A percentile compares a stretch with the other conserved stretches of the same genome.
Conservation (phyloP, 1,284 basidiomycete genomes). For the Fomitopsis betulina region DNA sequence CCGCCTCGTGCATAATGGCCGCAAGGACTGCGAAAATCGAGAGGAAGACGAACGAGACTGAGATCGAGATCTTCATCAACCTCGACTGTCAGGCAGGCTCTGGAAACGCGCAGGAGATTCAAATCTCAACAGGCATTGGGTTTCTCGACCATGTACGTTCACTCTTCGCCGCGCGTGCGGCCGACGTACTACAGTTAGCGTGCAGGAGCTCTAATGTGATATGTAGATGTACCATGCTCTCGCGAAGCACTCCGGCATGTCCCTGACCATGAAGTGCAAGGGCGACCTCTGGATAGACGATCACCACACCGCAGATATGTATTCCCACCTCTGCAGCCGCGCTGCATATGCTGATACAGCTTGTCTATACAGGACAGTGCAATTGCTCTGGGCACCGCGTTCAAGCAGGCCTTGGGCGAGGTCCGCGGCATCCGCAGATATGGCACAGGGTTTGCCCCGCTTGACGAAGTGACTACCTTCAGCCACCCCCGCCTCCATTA, state of each 20-base stretch:
- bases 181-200: not conserved
- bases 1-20: slow-evolving; percentile 31
- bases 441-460: slow-evolving; percentile 93
- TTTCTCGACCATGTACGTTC: slow-evolving; percentile 92
- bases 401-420: slow-evolving; percentile 95
- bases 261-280: slow-evolving; percentile 84
- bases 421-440: slow-evolving; percentile 93
- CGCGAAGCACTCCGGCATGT: slow-evolving; percentile 93
- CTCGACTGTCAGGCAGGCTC: slow-evolving; percentile 79
- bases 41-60: slow-evolving; percentile 91
- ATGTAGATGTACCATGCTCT: slow-evolving; percentile 90
- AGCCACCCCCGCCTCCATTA: not conserved
- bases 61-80: slow-evolving; percentile 79
- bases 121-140: slow-evolving; percentile 92
- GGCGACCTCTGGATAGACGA: slow-evolving; percentile 99
- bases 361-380: slow-evolving; percentile 78
- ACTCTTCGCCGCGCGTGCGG: not conserved
- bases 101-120: slow-evolving; percentile 66
- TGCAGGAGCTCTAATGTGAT: not conserved
- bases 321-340: slow-evolving; percentile 16
- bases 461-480: slow-evolving; percentile 75
- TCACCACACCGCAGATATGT: slow-evolving; percentile 96
- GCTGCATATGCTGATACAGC: slow-evolving; percentile 10
- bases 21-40: slow-evolving; percentile 70
- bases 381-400: slow-evolving; percentile 89